Evolutionary conservation across 805 yeast genomes (phyloP).

Genomic region (Hanseniaspora hatyaiensis): DNA sequence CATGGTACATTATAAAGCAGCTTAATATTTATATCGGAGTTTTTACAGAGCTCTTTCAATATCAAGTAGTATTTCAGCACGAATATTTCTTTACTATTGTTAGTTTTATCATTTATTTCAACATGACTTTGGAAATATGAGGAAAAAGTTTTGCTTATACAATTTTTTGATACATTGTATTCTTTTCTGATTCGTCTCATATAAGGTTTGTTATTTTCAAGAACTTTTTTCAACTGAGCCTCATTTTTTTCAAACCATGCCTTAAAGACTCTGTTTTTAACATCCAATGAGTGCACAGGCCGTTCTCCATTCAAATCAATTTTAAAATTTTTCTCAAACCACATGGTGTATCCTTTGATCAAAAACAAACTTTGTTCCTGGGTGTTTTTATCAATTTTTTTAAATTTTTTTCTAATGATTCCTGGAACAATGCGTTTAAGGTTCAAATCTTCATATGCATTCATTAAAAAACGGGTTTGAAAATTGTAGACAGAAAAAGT

Average conservation of each 20-base stretch:
- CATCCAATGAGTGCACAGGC: conserved; percentile 20
- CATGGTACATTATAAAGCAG: conserved; percentile 9
- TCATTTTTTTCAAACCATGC: background rate
- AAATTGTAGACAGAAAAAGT: conserved; percentile 20
- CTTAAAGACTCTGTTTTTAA: conserved; percentile 12
- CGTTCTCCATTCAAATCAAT: conserved; percentile 25
- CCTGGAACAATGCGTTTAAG: conserved; percentile 23
- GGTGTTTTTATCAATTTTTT: conserved; percentile 10
- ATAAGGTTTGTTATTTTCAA: background rate
- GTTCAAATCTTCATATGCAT: conserved; percentile 19
- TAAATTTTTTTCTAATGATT: conserved; percentile 21
- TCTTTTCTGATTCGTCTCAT: background rate
- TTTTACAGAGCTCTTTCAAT: background rate
- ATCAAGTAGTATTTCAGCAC: conserved; percentile 1
- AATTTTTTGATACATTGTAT: conserved; percentile 16
- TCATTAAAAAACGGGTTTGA: conserved; percentile 17
- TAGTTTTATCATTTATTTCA: background rate
- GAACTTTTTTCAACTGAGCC: background rate
- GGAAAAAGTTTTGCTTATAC: background rate
- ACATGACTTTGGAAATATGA: background rate
- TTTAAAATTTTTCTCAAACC: conserved; percentile 24
- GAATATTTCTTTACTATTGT: conserved; percentile 3
- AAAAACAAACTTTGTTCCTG: conserved; percentile 18
- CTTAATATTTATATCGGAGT: background rate
- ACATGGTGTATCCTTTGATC: conserved; percentile 22